These are phyloP conservation scores for Sophora flavescens DNA, from an alignment of 306 rosid genomes.

Conservation along the genomic window DNA sequence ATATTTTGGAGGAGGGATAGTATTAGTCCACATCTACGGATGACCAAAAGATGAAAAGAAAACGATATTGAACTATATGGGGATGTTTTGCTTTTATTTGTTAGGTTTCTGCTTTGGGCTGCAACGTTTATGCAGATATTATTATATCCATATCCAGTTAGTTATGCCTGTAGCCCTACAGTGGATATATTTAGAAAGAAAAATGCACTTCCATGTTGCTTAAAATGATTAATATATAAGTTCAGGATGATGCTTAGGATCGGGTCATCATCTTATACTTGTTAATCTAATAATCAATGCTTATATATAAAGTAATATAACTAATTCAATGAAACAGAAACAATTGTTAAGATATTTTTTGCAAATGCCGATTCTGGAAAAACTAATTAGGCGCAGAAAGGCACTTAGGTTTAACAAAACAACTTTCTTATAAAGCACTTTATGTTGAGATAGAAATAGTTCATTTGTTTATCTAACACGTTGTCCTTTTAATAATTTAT, in stretches of 20 bases:
- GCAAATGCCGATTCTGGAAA: conserved; percentile 21
- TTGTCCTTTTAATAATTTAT: conserved; percentile 24
- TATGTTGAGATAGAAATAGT: neutral
- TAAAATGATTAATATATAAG: neutral
- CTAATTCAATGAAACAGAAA: conserved; percentile 31
- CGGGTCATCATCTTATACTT: conserved; percentile 22
- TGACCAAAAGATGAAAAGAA: conserved; percentile 19
- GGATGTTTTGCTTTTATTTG: neutral
- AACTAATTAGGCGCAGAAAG: conserved; percentile 41
- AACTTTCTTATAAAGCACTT: conserved; percentile 30
- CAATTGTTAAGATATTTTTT: conserved; percentile 12
- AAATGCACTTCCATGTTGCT: conserved; percentile 9
- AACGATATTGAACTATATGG: conserved; percentile 26
- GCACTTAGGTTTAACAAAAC: conserved; percentile 23
- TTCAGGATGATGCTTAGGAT: conserved; percentile 35
- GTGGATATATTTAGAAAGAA: conserved; percentile 15
- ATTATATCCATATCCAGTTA: conserved; percentile 19
- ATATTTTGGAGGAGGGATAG: conserved; percentile 1
- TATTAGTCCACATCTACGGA: conserved; percentile 7
- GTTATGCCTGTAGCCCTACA: neutral
- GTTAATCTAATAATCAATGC: neutral
- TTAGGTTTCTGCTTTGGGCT: conserved; percentile 40
- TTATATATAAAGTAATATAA: conserved; percentile 26
- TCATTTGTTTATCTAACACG: conserved; percentile 20
- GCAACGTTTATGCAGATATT: conserved; percentile 6